Percentiles rank a stretch among this genome's conserved stretches.
Conservation (phyloP, 345 rosid genomes). For the Acer saccharum region DNA sequence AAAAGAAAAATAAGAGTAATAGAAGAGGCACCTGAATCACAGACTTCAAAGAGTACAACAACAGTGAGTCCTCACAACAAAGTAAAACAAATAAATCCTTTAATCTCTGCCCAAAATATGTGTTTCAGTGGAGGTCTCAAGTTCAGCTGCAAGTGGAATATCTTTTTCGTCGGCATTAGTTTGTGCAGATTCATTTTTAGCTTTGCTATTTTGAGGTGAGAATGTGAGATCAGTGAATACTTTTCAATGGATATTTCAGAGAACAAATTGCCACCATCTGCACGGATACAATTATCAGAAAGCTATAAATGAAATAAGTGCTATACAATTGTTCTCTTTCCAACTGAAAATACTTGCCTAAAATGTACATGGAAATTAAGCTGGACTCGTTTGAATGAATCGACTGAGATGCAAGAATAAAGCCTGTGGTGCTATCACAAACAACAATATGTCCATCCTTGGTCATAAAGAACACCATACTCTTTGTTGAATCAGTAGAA, state of each 20-base stretch:
- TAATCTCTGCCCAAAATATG: conserved; percentile 34
- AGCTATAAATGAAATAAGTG: conserved; percentile 10
- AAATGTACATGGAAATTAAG: conserved; percentile 60
- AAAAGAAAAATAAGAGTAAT: conserved; percentile 11
- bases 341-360: conserved; percentile 54
- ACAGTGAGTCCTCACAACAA: conserved; percentile 66
- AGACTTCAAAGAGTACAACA: conserved; percentile 52
- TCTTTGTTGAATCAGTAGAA: conserved; percentile 37
- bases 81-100: conserved; percentile 45
- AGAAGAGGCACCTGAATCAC: conserved; percentile 58
- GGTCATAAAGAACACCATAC: conserved; percentile 52
- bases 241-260: conserved; percentile 38
- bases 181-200: conserved; percentile 34
- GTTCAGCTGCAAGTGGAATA: conserved; percentile 36
- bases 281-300: conserved; percentile 33
- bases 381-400: conserved; percentile 40
- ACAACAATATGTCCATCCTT: conserved; percentile 57
- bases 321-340: conserved; percentile 14
- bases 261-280: conserved; percentile 44
- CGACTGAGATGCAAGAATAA: conserved; percentile 40
- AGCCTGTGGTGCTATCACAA: conserved; percentile 62
- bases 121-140: conserved; percentile 34
- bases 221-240: conserved; percentile 19
- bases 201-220: conserved; percentile 33
- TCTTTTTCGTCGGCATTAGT: conserved; percentile 29